These are phyloP conservation scores for Kwoniella sp. DNA, from an alignment of 768 basidiomycete genomes.

Conservation along the genomic window DNA sequence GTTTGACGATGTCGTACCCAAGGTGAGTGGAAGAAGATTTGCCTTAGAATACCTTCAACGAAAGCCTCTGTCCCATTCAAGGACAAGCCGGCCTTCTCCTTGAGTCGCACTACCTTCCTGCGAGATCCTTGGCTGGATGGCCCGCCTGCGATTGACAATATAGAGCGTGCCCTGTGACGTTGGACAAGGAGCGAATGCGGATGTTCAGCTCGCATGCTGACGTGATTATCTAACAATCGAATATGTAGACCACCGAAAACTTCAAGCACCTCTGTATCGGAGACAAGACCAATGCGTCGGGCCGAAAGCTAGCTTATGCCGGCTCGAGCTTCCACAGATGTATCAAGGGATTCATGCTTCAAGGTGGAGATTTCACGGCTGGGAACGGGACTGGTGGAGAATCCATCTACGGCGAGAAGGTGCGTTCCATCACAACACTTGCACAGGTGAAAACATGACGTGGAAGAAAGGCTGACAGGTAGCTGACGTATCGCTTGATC, in stretches of 20 bases:
- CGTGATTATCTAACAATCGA: not conserved
- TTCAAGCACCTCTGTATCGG: constrained; percentile 68
- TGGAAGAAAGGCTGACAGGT: constrained; percentile 28
- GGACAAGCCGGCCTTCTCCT: too few species aligned
- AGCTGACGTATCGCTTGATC: not conserved
- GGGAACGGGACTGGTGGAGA: constrained; percentile 57
- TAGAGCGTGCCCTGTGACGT: too few species aligned
- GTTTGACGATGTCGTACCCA: constrained; percentile 71
- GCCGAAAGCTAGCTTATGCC: constrained; percentile 45
- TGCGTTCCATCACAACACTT: constrained; percentile 14
- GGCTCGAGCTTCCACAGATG: constrained; percentile 50
- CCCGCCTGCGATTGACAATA: too few species aligned
- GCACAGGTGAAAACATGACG: constrained; percentile 3
- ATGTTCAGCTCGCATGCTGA: too few species aligned
- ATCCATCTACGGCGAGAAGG: constrained; percentile 56
- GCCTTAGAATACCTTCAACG: not conserved
- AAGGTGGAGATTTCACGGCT: constrained; percentile 79
- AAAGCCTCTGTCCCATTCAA: too few species aligned
- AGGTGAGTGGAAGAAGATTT: too few species aligned
- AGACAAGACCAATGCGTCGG: constrained; percentile 50
- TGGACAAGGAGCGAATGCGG: too few species aligned
- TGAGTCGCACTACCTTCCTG: not conserved
- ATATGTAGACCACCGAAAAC: constrained; percentile 62
- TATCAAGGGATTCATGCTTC: constrained; percentile 65
- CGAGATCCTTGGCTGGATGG: too few species aligned